Base-by-base conservation (phyloP, 2,329 filamentous ascomycete species). In the Lasiodiplodia theobromae region DNA sequence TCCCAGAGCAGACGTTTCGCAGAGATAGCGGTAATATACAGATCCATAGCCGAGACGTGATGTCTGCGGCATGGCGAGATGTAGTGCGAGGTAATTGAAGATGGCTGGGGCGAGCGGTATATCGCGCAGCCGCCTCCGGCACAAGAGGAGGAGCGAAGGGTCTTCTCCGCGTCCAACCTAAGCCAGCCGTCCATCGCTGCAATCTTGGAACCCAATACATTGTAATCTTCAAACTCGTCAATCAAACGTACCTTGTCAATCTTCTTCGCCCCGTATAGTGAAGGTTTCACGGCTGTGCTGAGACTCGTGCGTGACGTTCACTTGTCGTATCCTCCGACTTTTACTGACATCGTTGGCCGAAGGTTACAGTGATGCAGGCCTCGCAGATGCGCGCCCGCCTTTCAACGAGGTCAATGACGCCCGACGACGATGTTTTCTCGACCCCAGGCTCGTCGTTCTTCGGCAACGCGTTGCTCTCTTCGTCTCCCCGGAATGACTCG, bases 11-110 rank as follows among this genome's bases (percentile, higher is more conserved):
- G 18, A 47, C 47, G 60, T 64, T 52, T 64, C 60, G 60, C 31
- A 64, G 60, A 64, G 60, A 64, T 64, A n/a, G 60, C 47, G 28
- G 28, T 21, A 37, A 52, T 52, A n/a, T 49, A 47, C 60, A 25
- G 44, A 34, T 28, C 60, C 47, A 38, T 28, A 7, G 14, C n/a
- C 10, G 18, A 14, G 21, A 5, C n/a, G 47, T 38, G 60, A 38
- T 18, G 21, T 52, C n/a, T 38, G n/a, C 25, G 31, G 47, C 60
- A 64, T 12, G 31, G 60, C 44, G 23, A 21, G 11, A 63, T 28
- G 38, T 37, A 11, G 25, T 60, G 44, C 28, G 16, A 31, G 25
- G 28, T 37, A 51, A 63, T 51, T 37, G 38, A 63, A 25, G 58
- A 63, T 63, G 58, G 58, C 58, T 63, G 58, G 58, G 16, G 5